Conservation (phyloP, 2,329 filamentous ascomycete genomes). For the Calonectria ilicicola region DNA sequence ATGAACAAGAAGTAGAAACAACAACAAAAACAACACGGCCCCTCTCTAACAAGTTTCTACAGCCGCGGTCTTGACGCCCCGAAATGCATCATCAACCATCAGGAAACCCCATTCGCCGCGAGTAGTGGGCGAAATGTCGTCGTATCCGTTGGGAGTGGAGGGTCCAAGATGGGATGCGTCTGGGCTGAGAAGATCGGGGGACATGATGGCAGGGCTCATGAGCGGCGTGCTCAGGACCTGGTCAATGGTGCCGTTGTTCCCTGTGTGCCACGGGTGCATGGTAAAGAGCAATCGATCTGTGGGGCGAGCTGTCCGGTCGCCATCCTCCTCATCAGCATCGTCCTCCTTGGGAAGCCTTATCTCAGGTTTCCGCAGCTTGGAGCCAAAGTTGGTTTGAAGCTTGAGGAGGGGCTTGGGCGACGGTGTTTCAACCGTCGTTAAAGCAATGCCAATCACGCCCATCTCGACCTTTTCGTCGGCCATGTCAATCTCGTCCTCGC, state of each 20-base stretch:
- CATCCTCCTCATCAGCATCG: conserved; percentile 47
- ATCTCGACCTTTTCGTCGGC: conserved; percentile 38
- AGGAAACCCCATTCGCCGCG: conserved; percentile 73
- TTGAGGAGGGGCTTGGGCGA: conserved; percentile 50
- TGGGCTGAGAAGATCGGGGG: conserved; percentile 37
- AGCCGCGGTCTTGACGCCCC: conserved; percentile 57
- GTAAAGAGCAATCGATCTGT: conserved; percentile 44
- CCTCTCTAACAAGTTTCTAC: conserved; percentile 53
- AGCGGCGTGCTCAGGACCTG: conserved; percentile 51
- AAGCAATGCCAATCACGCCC: conserved; percentile 37
- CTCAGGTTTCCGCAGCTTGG: conserved; percentile 29
- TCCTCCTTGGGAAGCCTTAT: conserved; percentile 16
- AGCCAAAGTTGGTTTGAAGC: conserved; percentile 58
- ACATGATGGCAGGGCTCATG: conserved; percentile 32
- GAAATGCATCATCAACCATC: conserved; percentile 62
- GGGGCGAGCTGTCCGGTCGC: conserved; percentile 53
- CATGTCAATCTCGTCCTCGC: conserved; percentile 34
- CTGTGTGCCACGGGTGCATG: conserved; percentile 44
- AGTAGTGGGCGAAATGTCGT: conserved; percentile 73
- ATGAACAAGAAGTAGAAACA: not conserved
- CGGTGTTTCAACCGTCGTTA: conserved; percentile 40
- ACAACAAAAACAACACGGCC: not conserved
- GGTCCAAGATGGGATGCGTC: conserved; percentile 54
- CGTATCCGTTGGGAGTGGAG: conserved; percentile 69
- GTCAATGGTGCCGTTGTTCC: conserved; percentile 54